Percentiles rank a stretch among this genome's conserved stretches.
Evolutionary conservation across 2,329 filamentous ascomycete genomes (phyloP).

Genomic region (Monilinia fructigena): DNA sequence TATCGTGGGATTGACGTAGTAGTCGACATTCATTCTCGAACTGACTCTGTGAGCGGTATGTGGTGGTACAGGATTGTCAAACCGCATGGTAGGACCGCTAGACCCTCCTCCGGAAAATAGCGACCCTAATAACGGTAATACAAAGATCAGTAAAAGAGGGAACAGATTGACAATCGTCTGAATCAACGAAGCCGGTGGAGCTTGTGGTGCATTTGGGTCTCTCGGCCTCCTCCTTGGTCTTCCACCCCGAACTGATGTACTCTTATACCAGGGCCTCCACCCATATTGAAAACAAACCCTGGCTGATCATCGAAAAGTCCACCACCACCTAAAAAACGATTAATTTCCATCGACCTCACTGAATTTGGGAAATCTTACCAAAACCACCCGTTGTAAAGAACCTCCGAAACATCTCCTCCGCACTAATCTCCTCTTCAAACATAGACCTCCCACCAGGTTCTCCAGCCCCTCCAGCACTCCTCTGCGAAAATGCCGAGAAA

Average conservation of each 20-base stretch:
- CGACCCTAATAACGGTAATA: constrained; percentile 79
- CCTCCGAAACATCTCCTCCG: constrained; percentile 93
- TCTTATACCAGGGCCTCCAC: constrained; percentile 84
- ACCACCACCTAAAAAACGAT: constrained; percentile 37
- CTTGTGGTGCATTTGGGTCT: constrained; percentile 53
- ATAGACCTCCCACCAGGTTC: constrained; percentile 55
- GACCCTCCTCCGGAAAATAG: constrained; percentile 62
- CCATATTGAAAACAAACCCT: constrained; percentile 93
- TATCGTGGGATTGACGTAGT: constrained; percentile 81
- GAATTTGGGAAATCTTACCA: constrained; percentile 42
- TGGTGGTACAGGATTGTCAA: constrained; percentile 68
- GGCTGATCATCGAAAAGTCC: constrained; percentile 72
- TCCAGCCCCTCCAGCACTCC: constrained; percentile 37
- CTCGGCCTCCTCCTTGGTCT: constrained; percentile 74
- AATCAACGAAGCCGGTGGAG: constrained; percentile 50
- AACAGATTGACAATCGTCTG: constrained; percentile 70
- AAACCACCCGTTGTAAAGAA: constrained; percentile 81
- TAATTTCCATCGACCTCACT: constrained; percentile 22
- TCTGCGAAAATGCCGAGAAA: constrained; percentile 61
- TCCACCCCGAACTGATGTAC: constrained; percentile 93
- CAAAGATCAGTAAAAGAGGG: constrained; percentile 84
- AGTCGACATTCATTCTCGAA: constrained; percentile 69
- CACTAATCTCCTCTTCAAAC: constrained; percentile 90
- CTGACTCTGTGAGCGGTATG: constrained; percentile 74
- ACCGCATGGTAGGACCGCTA: constrained; percentile 68